Evolutionary conservation across 1,139 yeast species (phyloP), one percentile per base, ranked within the genome.

Genomic region (Pneumocystis oryctolagi): DNA sequence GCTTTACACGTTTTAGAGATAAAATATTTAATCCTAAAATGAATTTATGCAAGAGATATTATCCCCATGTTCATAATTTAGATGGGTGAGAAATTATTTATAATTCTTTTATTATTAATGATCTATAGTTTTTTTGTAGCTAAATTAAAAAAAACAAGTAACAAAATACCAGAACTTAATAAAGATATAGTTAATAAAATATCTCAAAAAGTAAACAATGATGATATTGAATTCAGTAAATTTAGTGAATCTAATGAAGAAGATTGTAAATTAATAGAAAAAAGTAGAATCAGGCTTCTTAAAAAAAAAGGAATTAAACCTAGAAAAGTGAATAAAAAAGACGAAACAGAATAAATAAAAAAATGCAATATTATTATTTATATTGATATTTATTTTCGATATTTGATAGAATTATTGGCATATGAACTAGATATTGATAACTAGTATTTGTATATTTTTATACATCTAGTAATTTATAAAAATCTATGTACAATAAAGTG

Each of bases 11-110:
- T 60, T 94, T 81, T 79, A 82, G 97, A 73, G 99, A 98, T 64
- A 90, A 89, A 76, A 87, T 83, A 65, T 94, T 90, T 79, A 84
- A 87, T 72, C 82, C 88, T 62, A 82, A 83, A 69, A 75, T 92
- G 64, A 82, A 82, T 61, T 77, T 90, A 69, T 89, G 98, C 1
- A 84, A 96, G 77, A 84, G 99, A 75, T 94, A 92, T 75, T 94
- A 92, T 73, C 99, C 99, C 63, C 99, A 94, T 75, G 90, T 96
- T 39, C 92, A 92, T 74, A 94, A 94, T 74, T 98, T 94, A 63
- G 99, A 94, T 76, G 99, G 99, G 55, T 47, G 5, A 47, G 12
- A 25, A 47, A 20, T 9, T 47, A 25, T 47, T 20, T 25, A 47
- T 47, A 47, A 12, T 47, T 47, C 20, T 14, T 47, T 9, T 47